A percentile compares a stretch with the other conserved stretches of the same genome.
Conservation (phyloP, 2,329 filamentous ascomycete species). For the Trichoderma brevicompactum region DNA sequence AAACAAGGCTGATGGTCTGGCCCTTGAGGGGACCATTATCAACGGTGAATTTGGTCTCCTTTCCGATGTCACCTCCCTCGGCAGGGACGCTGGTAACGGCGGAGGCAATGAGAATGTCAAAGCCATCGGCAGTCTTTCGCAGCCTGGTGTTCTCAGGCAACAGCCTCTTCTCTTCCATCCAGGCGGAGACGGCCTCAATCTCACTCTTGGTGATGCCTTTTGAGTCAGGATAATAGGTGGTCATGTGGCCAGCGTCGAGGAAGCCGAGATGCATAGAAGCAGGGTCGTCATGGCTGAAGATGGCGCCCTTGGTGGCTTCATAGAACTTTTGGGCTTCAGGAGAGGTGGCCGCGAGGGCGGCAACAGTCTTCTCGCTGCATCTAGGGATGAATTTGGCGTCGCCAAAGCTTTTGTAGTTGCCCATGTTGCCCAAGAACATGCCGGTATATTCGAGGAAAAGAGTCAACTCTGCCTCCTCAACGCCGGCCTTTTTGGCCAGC, state of each 20-base stretch:
- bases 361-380: constrained; percentile 65
- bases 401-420: constrained; percentile 88
- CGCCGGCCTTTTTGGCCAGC: constrained; percentile 65
- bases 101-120: constrained; percentile 76
- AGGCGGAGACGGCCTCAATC: constrained; percentile 72
- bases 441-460: constrained; percentile 77
- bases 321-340: constrained; percentile 67
- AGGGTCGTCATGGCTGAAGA: constrained; percentile 69
- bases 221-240: constrained; percentile 81
- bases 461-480: constrained; percentile 66
- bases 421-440: constrained; percentile 78
- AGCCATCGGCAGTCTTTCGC: constrained; percentile 67
- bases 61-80: constrained; percentile 70
- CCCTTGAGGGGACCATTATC: constrained; percentile 64
- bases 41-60: constrained; percentile 64
- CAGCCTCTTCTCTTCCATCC: constrained; percentile 72
- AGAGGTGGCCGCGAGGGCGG: constrained; percentile 64
- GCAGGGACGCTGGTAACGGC: constrained; percentile 62
- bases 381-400: constrained; percentile 83
- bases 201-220: constrained; percentile 74
- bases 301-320: constrained; percentile 69
- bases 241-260: constrained; percentile 74
- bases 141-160: constrained; percentile 78
- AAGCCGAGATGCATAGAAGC: constrained; percentile 77
- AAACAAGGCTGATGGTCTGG: constrained; percentile 71